Evolutionary conservation across 805 yeast genomes (phyloP).

Genomic region (Candida koratica): DNA sequence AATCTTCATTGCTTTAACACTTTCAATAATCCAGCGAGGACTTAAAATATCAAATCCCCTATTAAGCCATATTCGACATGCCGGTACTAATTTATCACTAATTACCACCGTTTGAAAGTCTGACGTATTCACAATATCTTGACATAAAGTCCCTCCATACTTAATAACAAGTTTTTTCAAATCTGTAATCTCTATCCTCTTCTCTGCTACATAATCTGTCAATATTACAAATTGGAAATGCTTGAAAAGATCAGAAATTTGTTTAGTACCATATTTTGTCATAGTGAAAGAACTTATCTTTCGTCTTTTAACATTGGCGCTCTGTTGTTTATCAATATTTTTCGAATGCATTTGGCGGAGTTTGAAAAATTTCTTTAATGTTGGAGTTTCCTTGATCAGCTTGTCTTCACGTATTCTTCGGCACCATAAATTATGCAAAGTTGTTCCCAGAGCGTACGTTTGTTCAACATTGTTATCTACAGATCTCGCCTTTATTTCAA

Average conservation of each 20-base stretch:
- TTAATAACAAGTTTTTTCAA: conserved; percentile 36
- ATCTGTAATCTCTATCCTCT: conserved; percentile 29
- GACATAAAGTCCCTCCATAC: conserved; percentile 49
- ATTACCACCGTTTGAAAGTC: conserved; percentile 18
- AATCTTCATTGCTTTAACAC: conserved; percentile 40
- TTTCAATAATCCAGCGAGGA: conserved; percentile 73
- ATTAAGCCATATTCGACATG: conserved; percentile 20
- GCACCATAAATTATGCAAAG: conserved; percentile 76
- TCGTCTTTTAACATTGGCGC: conserved; percentile 25
- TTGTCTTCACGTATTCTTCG: conserved; percentile 67
- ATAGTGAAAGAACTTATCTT: conserved; percentile 6
- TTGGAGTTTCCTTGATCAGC: conserved; percentile 49
- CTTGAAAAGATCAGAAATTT: conserved; percentile 34
- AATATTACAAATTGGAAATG: conserved; percentile 48
- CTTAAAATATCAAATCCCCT: conserved; percentile 57
- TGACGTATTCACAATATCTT: conserved; percentile 1
- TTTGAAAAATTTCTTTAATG: conserved; percentile 49
- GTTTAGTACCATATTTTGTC: conserved; percentile 15
- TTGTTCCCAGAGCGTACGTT: conserved; percentile 60
- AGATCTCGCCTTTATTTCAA: conserved; percentile 81
- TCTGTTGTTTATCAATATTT: conserved; percentile 25
- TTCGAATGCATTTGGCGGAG: conserved; percentile 29
- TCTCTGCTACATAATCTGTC: conserved; percentile 23
- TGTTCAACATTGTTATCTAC: conserved; percentile 45
- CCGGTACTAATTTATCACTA: conserved; percentile 27